Percentiles rank a stretch among this genome's conserved stretches.
Conservation (phyloP, 2,329 filamentous ascomycete species). For the Cyclaneusma minus region DNA sequence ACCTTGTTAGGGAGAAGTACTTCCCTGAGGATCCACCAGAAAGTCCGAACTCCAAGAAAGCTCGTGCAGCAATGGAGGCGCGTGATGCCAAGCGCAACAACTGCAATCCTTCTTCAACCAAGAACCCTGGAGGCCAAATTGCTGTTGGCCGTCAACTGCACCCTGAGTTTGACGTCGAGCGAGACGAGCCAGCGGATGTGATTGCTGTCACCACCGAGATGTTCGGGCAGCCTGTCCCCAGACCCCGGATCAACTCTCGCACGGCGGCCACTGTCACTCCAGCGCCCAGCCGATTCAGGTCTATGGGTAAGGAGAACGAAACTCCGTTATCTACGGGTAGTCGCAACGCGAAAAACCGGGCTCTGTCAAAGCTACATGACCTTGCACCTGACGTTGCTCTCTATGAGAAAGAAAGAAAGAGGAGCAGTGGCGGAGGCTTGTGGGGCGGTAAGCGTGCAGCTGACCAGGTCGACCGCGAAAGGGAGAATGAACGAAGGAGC, state of each 20-base stretch:
- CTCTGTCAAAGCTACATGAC: slow-evolving; percentile 59
- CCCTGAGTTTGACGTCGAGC: slow-evolving; percentile 5
- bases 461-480: slow-evolving; percentile 37
- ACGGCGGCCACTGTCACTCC: slow-evolving; percentile 34
- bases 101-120: not conserved
- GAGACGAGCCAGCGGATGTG: slow-evolving; percentile 4
- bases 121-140: not conserved
- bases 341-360: slow-evolving; percentile 78
- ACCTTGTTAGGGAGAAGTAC: slow-evolving; percentile 47
- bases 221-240: slow-evolving; percentile 18
- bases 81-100: slow-evolving; percentile 20
- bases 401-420: slow-evolving; percentile 88
- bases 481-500: slow-evolving; percentile 15
- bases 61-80: slow-evolving; percentile 29
- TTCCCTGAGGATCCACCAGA: slow-evolving; percentile 30
- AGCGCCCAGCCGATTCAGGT: slow-evolving; percentile 29
- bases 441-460: slow-evolving; percentile 51
- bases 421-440: slow-evolving; percentile 32
- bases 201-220: slow-evolving; percentile 16
- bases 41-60: slow-evolving; percentile 23
- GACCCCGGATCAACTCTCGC: slow-evolving; percentile 2
- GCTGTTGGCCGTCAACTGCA: not conserved
- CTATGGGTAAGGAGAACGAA: slow-evolving; percentile 66
- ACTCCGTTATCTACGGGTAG: slow-evolving; percentile 65
- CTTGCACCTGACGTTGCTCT: slow-evolving; percentile 73